Evolutionary conservation across 2,329 filamentous ascomycete genomes (phyloP), one percentile per base, ranked within the genome.

Genomic region (Aureobasidium subglaciale): DNA sequence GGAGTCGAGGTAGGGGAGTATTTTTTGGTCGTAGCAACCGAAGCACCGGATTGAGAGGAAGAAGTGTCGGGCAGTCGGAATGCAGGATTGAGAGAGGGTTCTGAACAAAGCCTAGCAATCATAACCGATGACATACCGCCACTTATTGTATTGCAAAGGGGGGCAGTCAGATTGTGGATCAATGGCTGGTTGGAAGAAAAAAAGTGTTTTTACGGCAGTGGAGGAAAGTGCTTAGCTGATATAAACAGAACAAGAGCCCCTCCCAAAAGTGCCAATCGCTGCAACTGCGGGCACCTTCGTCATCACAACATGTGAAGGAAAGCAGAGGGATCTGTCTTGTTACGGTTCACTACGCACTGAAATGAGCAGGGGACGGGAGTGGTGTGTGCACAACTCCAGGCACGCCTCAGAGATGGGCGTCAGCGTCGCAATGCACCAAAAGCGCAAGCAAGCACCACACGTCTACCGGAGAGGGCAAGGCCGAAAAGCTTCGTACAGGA

Each of bases 31-130:
- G 32, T 56, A 41, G 41, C 38, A n/a, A 50, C 53, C 59, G 37
- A 55, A 25, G 22, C 79, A 62, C 73, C 97, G 66, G 84, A 89
- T 65, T 85, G 95, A 69, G 83, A 89, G 72, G 88, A 90, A 64
- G 91, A 95, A 67, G 74, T 97, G 68, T 73, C 77, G 63, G 78
- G 73, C 50, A 55, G 41, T 29, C 53, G 53, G 30, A 55, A 55
- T 45, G 53, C 41, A 46, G 53, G 53, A 55, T 55, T 45, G 32
- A 55, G 41, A 37, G 53, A 48, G 41, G 54, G 32, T 30, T 56
- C 42, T 56, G 42, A 34, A 46, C 34, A 48, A 49, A 49, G 41
- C 43, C 54, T 32, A 48, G 54, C 54, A 41, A 56, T 40, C 42
- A 56, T 56, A 38, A 56, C 54, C 41, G 54, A 56, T 48, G 54